Base-by-base conservation (phyloP, 202 grass and related monocot species). In the Schoenoplectus tabernaemontani region DNA sequence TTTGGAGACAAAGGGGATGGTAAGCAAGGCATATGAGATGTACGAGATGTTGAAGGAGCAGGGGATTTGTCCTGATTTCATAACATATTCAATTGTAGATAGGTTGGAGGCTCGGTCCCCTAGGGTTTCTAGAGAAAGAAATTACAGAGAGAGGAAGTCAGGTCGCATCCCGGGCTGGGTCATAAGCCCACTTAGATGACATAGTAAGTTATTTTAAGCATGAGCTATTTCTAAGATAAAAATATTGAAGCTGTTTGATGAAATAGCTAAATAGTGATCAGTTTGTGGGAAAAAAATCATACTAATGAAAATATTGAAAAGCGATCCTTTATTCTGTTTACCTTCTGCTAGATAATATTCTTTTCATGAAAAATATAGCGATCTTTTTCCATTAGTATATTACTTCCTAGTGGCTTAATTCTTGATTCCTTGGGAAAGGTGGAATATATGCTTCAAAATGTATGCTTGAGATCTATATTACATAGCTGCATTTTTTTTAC, bases 61-160 rank as follows among this genome's bases (percentile, higher is more conserved):
- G 46, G 84, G 87, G 6, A 58, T 97, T 82, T 61, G 78, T 87
- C 95, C 95, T 60, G 87, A 97, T 73, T 90, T 86, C 6, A 97
- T 92, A 90, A 92, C 91, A 67, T 92, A 92, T 77, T 92, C 91
- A 57, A 92, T 92, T 84, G 77, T 97, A 80, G 94, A 90, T 84
- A 70, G 86, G 63, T 73, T 97, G 69, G 87, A 94, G 85, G 84
- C 64, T 92, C 76, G 80, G 74, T 87, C 86, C 69, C 57, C 41
- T 47, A 79, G 34, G 38, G 59, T 79, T 64, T 79, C n/a, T 79
- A 64, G 77, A 78, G 89, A 87, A 12, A 86, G 38, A 84, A 82
- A 85, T 57, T 81, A 41, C 74, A 87, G 88, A 86, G 86, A 83
- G 76, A 86, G 82, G 22, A 97, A 87, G 84, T 76, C 84, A 68